phyloP scores from a whole-genome alignment of 352 stramenopile genomes.

The Phytophthora tubulina region DNA sequence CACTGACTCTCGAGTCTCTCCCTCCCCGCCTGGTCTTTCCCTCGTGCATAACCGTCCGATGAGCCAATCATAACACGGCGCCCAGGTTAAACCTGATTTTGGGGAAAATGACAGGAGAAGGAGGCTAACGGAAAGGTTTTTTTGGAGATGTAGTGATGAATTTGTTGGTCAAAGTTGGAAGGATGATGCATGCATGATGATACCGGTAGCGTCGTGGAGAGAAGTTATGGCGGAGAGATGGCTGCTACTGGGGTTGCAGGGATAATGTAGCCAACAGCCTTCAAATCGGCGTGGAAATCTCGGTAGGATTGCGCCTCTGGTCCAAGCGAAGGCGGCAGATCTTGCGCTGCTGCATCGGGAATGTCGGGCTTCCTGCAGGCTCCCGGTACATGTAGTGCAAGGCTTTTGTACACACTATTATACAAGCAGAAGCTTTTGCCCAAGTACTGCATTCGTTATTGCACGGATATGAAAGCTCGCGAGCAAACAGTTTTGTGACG shows the following conservation, averaged over 20 bases:
- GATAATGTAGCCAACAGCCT: conserved; percentile 5
- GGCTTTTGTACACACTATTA: neutral
- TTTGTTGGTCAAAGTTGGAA: neutral
- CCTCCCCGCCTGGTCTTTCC: conserved; percentile 32
- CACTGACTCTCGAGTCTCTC: conserved; percentile 43
- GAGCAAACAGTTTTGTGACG: neutral
- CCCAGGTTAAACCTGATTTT: conserved; percentile 11
- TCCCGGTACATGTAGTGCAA: neutral
- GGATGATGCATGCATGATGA: neutral
- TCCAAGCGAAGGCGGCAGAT: neutral
- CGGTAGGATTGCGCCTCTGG: conserved; percentile 3
- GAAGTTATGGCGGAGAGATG: neutral
- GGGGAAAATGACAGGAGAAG: neutral
- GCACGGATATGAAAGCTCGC: neutral
- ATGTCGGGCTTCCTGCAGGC: neutral
- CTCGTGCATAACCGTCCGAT: conserved; percentile 28
- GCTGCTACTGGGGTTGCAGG: neutral
- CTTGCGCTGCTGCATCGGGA: conserved; percentile 3
- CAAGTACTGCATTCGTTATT: neutral
- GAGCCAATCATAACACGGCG: conserved; percentile 35
- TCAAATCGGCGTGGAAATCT: conserved; percentile 5
- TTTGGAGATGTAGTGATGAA: neutral
- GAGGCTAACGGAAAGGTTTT: neutral
- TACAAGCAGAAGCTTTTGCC: neutral
- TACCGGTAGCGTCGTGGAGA: neutral